Conservation (phyloP, 1,284 basidiomycete genomes). For the Acaromyces ingoldii region DNA sequence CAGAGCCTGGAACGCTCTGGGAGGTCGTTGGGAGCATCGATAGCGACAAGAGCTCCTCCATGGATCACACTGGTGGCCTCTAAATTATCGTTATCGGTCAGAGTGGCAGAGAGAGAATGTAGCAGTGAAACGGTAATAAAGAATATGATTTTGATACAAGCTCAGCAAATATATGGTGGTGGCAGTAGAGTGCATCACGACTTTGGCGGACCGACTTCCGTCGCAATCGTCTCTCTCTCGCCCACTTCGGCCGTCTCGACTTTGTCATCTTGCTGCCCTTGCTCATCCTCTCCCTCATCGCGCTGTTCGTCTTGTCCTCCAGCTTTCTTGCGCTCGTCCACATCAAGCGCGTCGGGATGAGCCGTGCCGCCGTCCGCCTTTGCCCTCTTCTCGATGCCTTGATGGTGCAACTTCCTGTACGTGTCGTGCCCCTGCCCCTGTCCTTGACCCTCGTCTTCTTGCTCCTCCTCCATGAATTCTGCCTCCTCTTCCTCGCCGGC, state of each 20-base stretch:
- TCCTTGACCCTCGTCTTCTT: not conserved
- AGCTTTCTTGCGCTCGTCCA: not conserved
- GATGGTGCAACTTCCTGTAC: not conserved
- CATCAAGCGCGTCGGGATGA: not conserved
- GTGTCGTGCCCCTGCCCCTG: not conserved
- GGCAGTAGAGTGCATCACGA: too few relatives aligned
- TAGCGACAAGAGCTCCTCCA: too few relatives aligned
- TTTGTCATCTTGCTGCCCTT: not conserved
- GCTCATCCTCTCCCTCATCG: not conserved
- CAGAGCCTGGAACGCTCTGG: too few relatives aligned
- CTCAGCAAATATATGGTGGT: too few relatives aligned
- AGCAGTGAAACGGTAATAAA: too few relatives aligned
- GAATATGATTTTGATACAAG: too few relatives aligned
- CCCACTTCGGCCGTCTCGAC: constrained; percentile 8
- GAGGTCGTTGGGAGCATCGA: too few relatives aligned
- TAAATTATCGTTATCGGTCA: too few relatives aligned
- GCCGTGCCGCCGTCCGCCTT: not conserved
- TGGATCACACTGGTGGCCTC: too few relatives aligned
- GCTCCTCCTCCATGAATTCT: not conserved
- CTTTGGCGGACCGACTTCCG: too few relatives aligned
- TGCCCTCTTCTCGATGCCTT: not conserved
- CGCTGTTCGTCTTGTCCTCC: not conserved
- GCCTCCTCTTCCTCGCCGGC: constrained; percentile 9
- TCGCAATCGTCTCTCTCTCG: not conserved
- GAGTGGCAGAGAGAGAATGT: too few relatives aligned